Conservation (phyloP, 1,284 basidiomycete species). For the Tremellales sp. region DNA sequence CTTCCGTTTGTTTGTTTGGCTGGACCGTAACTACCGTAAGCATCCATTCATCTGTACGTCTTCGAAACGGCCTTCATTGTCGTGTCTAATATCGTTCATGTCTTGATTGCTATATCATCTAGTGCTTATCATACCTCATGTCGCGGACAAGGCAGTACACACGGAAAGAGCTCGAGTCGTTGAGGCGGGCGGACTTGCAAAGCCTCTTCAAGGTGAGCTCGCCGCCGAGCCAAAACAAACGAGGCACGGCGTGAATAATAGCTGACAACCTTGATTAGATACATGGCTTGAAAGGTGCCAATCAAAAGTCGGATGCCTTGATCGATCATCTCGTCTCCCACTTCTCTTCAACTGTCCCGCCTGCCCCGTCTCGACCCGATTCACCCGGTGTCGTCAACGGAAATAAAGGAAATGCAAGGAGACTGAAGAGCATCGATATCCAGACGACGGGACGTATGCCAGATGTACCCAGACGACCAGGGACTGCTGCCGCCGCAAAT, state of each 20-base stretch:
- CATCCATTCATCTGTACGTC: too few relatives aligned
- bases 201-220: constrained; percentile 39
- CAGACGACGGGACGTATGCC: not conserved
- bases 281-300: constrained; percentile 42
- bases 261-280: constrained; percentile 20
- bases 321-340: constrained; percentile 27
- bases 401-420: not conserved
- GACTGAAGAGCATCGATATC: not conserved
- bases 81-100: too few relatives aligned
- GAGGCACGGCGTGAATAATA: not conserved
- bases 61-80: too few relatives aligned
- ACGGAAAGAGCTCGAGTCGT: constrained; percentile 33
- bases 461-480: not conserved
- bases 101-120: too few relatives aligned
- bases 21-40: too few relatives aligned
- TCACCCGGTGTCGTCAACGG: too few relatives aligned
- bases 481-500: not conserved
- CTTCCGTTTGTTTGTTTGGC: too few relatives aligned
- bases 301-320: constrained; percentile 32
- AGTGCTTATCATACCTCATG: too few relatives aligned
- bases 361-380: not conserved
- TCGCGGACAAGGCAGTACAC: constrained; percentile 32
- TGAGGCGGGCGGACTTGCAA: constrained; percentile 39
- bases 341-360: constrained; percentile 21
- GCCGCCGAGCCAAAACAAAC: not conserved